These are phyloP conservation scores for Erysimum pusillum DNA, from an alignment of 441 rosid genomes.

Conservation along the genomic window DNA sequence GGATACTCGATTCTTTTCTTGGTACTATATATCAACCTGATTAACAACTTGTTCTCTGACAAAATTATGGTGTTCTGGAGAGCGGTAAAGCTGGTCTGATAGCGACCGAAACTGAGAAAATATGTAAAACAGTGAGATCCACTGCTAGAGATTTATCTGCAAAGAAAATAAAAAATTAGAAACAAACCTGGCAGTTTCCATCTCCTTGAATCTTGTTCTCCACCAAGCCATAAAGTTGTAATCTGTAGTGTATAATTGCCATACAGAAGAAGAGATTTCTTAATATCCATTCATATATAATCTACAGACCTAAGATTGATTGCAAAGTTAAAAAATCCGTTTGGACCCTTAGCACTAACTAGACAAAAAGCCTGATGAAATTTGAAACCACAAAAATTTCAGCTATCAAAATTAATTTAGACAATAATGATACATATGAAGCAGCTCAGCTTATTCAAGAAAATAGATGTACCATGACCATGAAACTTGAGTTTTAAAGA, in stretches of 20 bases:
- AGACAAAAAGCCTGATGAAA: constrained; percentile 1
- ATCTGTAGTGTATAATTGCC: constrained; percentile 49
- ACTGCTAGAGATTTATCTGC: constrained; percentile 15
- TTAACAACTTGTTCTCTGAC: constrained; percentile 77
- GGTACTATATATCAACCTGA: constrained; percentile 59
- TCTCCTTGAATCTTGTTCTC: constrained; percentile 92
- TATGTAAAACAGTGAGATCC: constrained; percentile 37
- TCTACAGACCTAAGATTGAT: not conserved
- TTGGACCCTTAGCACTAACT: not conserved
- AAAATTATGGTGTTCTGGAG: constrained; percentile 75
- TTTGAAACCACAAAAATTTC: not conserved
- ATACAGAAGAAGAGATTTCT: constrained; percentile 5
- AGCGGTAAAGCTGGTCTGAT: constrained; percentile 91
- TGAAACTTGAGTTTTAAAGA: not conserved
- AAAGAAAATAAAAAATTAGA: constrained; percentile 9
- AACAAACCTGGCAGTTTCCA: constrained; percentile 92
- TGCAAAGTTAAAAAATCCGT: not conserved
- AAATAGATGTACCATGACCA: not conserved
- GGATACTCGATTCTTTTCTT: constrained; percentile 4
- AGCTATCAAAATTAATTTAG: not conserved
- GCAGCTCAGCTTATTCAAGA: constrained; percentile 3
- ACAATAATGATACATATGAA: not conserved
- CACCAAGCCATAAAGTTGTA: constrained; percentile 73
- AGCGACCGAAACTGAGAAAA: constrained; percentile 83
- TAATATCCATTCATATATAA: constrained; percentile 14